phyloP scores from a whole-genome alignment of 2,329 filamentous ascomycete genomes.

The Cladorrhinum sp. region DNA sequence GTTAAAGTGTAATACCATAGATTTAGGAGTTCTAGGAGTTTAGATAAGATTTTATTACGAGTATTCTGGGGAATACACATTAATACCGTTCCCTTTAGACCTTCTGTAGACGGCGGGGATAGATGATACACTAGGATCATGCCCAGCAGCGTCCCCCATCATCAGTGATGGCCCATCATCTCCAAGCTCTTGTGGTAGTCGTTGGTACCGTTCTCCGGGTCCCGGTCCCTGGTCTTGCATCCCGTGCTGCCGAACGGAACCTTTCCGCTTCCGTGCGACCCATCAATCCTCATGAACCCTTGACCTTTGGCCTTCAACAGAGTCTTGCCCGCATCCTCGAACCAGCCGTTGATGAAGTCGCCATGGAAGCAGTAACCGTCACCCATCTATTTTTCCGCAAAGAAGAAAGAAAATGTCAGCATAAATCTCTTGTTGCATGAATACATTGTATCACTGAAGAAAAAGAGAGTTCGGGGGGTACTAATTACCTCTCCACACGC shows the following conservation, averaged over 20 bases:
- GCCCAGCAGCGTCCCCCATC: too few species aligned
- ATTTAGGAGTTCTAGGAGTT: too few species aligned
- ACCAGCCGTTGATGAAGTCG: conserved; percentile 47
- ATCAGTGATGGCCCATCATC: too few species aligned
- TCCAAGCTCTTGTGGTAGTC: conserved; percentile 44
- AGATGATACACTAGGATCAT: too few species aligned
- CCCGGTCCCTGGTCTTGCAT: conserved; percentile 43
- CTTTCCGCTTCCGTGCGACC: conserved; percentile 33
- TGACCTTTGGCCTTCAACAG: conserved; percentile 38
- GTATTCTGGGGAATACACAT: too few species aligned
- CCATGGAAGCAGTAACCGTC: conserved; percentile 41
- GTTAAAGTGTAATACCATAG: too few species aligned
- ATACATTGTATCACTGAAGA: conserved; percentile 3
- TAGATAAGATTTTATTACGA: too few species aligned
- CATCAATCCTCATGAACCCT: conserved; percentile 36
- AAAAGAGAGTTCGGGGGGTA: too few species aligned
- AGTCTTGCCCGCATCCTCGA: conserved; percentile 37
- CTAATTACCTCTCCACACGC: conserved; percentile 37
- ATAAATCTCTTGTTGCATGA: not conserved
- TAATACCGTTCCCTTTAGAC: too few species aligned
- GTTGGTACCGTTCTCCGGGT: conserved; percentile 36
- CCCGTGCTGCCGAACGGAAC: conserved; percentile 40
- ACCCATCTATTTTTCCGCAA: conserved; percentile 24
- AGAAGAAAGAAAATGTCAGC: not conserved
- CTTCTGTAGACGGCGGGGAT: too few species aligned